These are phyloP conservation scores for Trichoderma koningiopsis DNA, from an alignment of 2,329 filamentous ascomycete species.

Conservation along the genomic window DNA sequence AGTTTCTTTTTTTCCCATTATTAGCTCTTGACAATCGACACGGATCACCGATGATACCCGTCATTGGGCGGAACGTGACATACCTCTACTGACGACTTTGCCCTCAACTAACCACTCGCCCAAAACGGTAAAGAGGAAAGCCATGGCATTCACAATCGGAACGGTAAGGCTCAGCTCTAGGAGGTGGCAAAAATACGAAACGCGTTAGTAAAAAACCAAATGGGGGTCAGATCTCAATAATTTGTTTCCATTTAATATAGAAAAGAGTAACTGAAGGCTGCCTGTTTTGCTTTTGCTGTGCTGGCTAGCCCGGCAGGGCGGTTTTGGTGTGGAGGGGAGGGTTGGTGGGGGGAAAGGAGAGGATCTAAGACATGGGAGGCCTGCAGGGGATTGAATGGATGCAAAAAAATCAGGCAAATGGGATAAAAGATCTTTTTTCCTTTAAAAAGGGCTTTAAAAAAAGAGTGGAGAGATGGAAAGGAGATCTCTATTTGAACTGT, in stretches of 20 bases:
- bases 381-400: background rate
- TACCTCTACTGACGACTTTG: conserved; percentile 84
- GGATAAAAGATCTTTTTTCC: no score
- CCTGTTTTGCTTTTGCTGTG: background rate
- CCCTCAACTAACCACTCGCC: conserved; percentile 94
- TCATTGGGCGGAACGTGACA: conserved; percentile 14
- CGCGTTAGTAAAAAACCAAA: background rate
- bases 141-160: conserved; percentile 90
- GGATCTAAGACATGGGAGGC: conserved; percentile 13
- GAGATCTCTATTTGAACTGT: background rate
- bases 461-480: background rate
- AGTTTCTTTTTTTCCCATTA: conserved; percentile 61
- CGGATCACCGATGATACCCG: background rate
- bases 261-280: background rate
- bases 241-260: background rate
- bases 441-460: no score
- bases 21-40: conserved; percentile 7
- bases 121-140: conserved; percentile 92
- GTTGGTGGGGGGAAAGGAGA: background rate
- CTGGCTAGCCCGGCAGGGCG: conserved; percentile 10
- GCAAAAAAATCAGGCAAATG: no score
- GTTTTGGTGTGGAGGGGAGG: conserved; percentile 15
- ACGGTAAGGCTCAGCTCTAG: conserved; percentile 85
- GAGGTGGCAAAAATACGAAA: conserved; percentile 40
- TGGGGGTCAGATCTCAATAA: conserved; percentile 39